These are phyloP conservation scores for Gymnopilus junonius DNA, from an alignment of 768 basidiomycete genomes.

Conservation along the genomic window DNA sequence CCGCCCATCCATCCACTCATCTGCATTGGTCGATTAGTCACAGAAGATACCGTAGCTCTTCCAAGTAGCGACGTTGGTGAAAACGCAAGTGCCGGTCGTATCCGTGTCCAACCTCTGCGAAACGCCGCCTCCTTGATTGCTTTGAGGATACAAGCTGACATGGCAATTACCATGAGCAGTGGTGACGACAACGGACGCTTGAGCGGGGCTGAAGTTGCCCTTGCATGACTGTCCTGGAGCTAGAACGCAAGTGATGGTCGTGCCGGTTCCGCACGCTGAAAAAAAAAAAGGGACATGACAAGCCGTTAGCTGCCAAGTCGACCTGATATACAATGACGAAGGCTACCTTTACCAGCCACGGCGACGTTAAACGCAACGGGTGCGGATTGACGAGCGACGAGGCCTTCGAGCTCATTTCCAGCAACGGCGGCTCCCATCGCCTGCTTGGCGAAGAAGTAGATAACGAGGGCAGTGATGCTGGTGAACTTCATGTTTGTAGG, in stretches of 20 bases:
- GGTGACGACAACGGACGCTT: slow-evolving; percentile 7
- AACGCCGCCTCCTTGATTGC: slow-evolving; percentile 4
- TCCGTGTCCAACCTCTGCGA: slow-evolving; percentile 2
- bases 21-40: background rate
- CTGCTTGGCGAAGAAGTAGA: background rate
- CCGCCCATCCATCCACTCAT: background rate
- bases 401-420: background rate
- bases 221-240: slow-evolving; percentile 5
- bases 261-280: slow-evolving; percentile 8
- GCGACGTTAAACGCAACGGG: slow-evolving; percentile 11
- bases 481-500: slow-evolving; percentile 4
- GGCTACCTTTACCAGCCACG: background rate
- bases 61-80: background rate
- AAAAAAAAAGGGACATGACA: background rate
- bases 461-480: background rate
- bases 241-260: background rate
- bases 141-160: slow-evolving; percentile 3
- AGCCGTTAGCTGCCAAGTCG: background rate
- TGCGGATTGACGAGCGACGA: background rate
- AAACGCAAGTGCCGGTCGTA: slow-evolving; percentile 2
- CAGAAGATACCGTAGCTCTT: slow-evolving; percentile 6
- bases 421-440: background rate
- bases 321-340: background rate
- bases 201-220: slow-evolving; percentile 7
- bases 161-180: slow-evolving; percentile 1